phyloP scores from a whole-genome alignment of 2,329 filamentous ascomycete species.

The Ascocoryne sarcoides region DNA sequence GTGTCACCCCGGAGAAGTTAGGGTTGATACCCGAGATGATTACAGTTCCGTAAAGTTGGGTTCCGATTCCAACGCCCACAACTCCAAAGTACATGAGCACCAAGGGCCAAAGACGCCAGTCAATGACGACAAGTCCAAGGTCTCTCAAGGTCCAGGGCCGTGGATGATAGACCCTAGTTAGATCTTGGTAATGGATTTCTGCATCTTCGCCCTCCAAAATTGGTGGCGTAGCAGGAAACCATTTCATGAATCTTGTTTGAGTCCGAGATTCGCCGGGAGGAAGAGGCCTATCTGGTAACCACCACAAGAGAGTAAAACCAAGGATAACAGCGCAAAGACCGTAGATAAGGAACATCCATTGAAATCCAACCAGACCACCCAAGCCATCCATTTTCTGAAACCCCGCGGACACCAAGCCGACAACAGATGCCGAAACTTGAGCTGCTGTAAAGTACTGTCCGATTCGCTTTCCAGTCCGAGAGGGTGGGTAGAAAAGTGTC shows the following conservation, averaged over 20 bases:
- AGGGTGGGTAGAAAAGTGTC: conserved; percentile 84
- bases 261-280: conserved; percentile 51
- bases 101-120: conserved; percentile 85
- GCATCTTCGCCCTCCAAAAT: conserved; percentile 72
- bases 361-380: conserved; percentile 69
- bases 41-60: conserved; percentile 78
- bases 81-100: conserved; percentile 92
- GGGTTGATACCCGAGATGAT: conserved; percentile 77
- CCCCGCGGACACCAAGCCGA: conserved; percentile 80
- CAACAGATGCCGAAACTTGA: conserved; percentile 81
- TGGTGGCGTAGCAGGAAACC: conserved; percentile 60
- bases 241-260: conserved; percentile 46
- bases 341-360: conserved; percentile 90
- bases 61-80: conserved; percentile 84
- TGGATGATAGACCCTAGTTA: conserved; percentile 71
- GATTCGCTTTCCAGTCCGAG: conserved; percentile 77
- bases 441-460: conserved; percentile 84
- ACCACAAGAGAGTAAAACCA: conserved; percentile 72
- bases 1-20: conserved; percentile 59
- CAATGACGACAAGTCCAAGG: conserved; percentile 60
- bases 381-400: conserved; percentile 85
- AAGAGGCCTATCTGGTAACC: conserved; percentile 77
- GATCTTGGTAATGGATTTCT: conserved; percentile 71
- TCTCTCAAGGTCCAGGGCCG: conserved; percentile 66
- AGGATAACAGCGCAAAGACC: conserved; percentile 66